Evolutionary conservation across 306 rosid genomes (phyloP).

Genomic region (Glycine soja): DNA sequence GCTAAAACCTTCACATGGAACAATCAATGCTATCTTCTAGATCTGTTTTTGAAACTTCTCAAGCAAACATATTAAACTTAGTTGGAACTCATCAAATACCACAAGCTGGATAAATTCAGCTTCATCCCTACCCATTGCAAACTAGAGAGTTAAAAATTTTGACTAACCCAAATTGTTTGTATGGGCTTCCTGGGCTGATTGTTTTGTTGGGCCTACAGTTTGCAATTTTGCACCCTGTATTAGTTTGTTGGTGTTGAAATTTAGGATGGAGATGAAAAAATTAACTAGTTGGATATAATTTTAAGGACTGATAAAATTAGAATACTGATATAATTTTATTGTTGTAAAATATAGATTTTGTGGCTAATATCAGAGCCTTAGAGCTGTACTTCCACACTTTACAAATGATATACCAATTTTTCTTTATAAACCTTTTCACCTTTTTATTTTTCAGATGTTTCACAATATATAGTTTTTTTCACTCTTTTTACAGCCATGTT

Average conservation of each 20-base stretch:
- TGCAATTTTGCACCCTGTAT: not conserved
- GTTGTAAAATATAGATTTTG: no score
- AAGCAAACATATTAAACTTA: not conserved
- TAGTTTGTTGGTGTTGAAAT: not conserved
- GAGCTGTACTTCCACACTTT: no score
- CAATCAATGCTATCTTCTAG: not conserved
- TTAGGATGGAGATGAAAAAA: not conserved
- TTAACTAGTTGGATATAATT: not conserved
- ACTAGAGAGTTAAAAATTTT: not conserved
- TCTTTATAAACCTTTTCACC: no score
- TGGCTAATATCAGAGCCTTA: no score
- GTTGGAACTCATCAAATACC: not conserved
- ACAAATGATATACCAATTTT: no score
- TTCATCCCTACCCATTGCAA: no score
- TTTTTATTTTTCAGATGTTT: no score
- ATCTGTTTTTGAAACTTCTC: not conserved
- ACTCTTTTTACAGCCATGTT: no score
- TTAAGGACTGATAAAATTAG: no score
- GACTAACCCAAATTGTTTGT: not conserved
- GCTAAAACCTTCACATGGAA: not conserved
- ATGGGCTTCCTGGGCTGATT: not conserved
- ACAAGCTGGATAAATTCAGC: no score
- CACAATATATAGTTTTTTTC: no score
- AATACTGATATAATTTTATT: no score
- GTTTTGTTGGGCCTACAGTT: not conserved